Evolutionary conservation across 2,329 filamentous ascomycete genomes (phyloP).

Genomic region (Lasiodiplodia gonubiensis): DNA sequence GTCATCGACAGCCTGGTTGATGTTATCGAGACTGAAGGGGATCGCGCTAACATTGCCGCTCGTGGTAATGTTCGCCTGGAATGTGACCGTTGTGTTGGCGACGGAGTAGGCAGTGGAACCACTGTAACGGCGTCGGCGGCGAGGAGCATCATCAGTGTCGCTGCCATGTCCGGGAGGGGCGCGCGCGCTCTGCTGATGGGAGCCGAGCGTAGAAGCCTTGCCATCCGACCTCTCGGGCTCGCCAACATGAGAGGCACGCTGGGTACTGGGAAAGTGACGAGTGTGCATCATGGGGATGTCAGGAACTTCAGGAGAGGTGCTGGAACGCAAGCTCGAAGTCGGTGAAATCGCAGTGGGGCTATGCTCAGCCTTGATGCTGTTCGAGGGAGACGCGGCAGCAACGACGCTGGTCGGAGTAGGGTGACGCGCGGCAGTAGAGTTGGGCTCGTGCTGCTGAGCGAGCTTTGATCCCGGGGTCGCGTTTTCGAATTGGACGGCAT

Average conservation of each 20-base stretch:
- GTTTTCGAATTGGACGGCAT: background rate
- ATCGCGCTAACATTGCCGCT: background rate
- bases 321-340: constrained; percentile 1
- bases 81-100: background rate
- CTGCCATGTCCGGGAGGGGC: background rate
- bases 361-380: background rate
- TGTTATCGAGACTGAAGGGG: constrained; percentile 11
- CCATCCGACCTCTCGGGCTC: background rate
- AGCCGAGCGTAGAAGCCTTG: background rate
- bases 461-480: no score
- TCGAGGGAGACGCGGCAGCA: background rate
- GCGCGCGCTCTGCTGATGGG: background rate
- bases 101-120: background rate
- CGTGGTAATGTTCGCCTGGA: constrained; percentile 9
- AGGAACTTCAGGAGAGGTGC: background rate
- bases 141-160: background rate
- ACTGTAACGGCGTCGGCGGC: background rate
- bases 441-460: no score
- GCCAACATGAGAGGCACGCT: background rate
- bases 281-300: background rate
- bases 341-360: background rate
- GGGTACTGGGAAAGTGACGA: background rate
- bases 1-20: constrained; percentile 4
- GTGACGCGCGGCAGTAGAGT: background rate
- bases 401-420: background rate